Conservation (phyloP, 2,329 filamentous ascomycete species). For the Clarireedia homoeocarpa region DNA sequence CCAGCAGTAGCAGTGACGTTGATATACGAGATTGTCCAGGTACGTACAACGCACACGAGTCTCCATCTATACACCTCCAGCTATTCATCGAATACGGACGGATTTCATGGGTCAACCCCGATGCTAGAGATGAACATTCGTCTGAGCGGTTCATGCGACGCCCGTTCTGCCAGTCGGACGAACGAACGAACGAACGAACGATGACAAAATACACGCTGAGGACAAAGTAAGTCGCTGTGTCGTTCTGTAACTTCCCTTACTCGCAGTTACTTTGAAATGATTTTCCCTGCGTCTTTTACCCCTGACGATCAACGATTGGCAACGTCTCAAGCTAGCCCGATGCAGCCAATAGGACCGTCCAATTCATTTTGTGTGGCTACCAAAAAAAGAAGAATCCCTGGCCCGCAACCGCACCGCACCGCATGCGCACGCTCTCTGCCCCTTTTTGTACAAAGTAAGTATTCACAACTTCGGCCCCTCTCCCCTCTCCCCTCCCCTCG, state of each 20-base stretch:
- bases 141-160: constrained; percentile 1
- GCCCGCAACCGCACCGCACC: neutral
- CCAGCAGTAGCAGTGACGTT: too few species aligned
- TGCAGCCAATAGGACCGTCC: neutral
- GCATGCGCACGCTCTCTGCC: too few species aligned
- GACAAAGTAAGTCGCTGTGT: too few species aligned
- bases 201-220: too few species aligned
- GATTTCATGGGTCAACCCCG: neutral
- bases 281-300: neutral
- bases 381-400: neutral
- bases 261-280: neutral
- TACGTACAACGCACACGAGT: too few species aligned
- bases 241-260: too few species aligned
- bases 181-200: neutral
- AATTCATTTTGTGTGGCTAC: neutral
- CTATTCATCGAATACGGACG: neutral
- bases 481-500: too few species aligned
- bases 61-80: neutral
- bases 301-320: constrained; percentile 4
- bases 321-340: neutral
- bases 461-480: too few species aligned
- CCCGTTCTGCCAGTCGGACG: neutral
- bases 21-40: too few species aligned
- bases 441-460: too few species aligned
- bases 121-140: neutral